Evolutionary conservation across 2,329 filamentous ascomycete species (phyloP).

Genomic region (Pseudogymnoascus sp.): DNA sequence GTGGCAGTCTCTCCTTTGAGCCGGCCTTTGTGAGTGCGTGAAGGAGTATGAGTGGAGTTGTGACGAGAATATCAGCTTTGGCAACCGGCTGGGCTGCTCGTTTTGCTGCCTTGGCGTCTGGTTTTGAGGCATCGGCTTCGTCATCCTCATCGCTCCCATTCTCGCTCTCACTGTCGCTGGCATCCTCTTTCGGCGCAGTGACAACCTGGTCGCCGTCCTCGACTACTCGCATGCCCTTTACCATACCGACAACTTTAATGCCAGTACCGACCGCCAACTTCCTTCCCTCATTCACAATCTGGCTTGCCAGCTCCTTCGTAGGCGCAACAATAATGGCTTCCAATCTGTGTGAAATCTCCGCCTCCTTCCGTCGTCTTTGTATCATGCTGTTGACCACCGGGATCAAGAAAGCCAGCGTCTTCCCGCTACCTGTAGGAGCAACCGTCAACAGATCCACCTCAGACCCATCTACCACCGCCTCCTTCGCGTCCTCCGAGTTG

Average conservation of each 20-base stretch:
- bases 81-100: constrained; percentile 42
- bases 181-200: constrained; percentile 23
- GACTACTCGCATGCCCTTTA: constrained; percentile 70
- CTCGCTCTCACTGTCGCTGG: constrained; percentile 32
- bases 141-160: constrained; percentile 30
- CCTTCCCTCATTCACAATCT: constrained; percentile 77
- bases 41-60: constrained; percentile 70
- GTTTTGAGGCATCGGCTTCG: constrained; percentile 23
- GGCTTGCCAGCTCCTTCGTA: constrained; percentile 68
- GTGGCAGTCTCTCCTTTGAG: constrained; percentile 34
- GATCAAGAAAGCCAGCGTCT: constrained; percentile 88
- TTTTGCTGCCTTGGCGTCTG: constrained; percentile 26
- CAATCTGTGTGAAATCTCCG: constrained; percentile 43
- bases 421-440: constrained; percentile 92
- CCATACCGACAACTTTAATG: constrained; percentile 72
- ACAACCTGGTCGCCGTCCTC: constrained; percentile 32
- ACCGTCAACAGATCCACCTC: constrained; percentile 73
- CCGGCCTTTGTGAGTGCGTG: constrained; percentile 56
- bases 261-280: constrained; percentile 73
- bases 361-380: constrained; percentile 37
- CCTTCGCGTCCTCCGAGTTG: constrained; percentile 30
- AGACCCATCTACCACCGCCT: constrained; percentile 18
- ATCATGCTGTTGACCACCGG: constrained; percentile 74
- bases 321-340: constrained; percentile 67
- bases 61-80: constrained; percentile 72